These are phyloP conservation scores for Tanozyma kutaoensis DNA, from an alignment of 805 yeast genomes.

Conservation along the genomic window DNA sequence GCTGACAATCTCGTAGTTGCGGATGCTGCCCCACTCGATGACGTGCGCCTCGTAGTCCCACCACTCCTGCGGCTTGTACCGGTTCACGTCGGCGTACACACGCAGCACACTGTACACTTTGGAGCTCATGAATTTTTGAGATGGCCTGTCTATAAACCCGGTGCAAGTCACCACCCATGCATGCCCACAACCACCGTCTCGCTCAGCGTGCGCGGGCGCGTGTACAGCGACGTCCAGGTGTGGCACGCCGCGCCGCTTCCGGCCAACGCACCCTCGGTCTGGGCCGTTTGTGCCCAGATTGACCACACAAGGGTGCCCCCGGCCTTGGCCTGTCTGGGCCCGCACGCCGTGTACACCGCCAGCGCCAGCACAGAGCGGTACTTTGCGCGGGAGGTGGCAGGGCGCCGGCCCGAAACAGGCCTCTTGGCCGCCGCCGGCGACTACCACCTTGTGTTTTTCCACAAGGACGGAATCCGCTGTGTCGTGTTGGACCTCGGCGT, in stretches of 20 bases:
- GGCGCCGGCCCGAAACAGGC: too few relatives aligned
- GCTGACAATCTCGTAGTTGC: conserved; percentile 59
- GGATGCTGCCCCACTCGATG: conserved; percentile 28
- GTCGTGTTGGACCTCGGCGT: too few relatives aligned
- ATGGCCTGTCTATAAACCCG: too few relatives aligned
- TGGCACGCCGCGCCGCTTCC: conserved; percentile 3
- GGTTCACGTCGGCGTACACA: conserved; percentile 69
- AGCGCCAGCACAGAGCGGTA: conserved; percentile 4
- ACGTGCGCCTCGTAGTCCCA: conserved; percentile 73
- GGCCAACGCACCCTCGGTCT: not conserved
- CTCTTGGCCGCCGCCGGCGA: too few relatives aligned
- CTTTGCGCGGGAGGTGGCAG: too few relatives aligned
- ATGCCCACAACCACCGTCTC: conserved; percentile 4
- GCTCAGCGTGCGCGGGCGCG: conserved; percentile 2
- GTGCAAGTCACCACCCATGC: not conserved
- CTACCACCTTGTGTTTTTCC: too few relatives aligned
- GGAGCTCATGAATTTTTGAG: conserved; percentile 3
- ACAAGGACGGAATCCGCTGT: too few relatives aligned
- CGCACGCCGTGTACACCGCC: conserved; percentile 6
- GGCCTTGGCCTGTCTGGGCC: conserved; percentile 5
- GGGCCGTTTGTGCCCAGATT: conserved; percentile 2
- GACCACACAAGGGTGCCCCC: conserved; percentile 5
- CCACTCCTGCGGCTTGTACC: conserved; percentile 52
- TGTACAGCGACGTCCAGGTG: conserved; percentile 5
- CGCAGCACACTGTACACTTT: conserved; percentile 19